Evolutionary conservation across 2,329 filamentous ascomycete genomes (phyloP), one percentile per base, ranked within the genome.

Genomic region (Stachybotrys chlorohalonatus): DNA sequence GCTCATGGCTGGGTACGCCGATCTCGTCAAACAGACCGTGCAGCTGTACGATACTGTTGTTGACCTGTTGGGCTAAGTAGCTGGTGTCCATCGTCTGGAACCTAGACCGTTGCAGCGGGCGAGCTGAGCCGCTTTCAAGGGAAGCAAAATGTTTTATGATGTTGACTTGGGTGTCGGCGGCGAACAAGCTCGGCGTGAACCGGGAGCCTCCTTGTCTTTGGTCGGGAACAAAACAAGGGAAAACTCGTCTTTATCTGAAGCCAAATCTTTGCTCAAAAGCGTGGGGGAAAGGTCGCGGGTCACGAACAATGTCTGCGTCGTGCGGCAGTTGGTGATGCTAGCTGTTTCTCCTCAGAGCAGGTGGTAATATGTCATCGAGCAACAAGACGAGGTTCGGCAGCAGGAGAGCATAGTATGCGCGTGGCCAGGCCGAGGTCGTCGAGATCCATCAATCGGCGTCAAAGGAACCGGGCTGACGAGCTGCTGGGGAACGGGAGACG

Each of bases 21-120:
- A 99, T 99, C 69, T 99, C 93, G 70, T 99, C 94, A 67, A 96
- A 99, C 55, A 97, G 82, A 60, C 88, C 89, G 73, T 97, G 93
- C 57, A 99, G 82, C 73, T 96, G 91, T 71, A 84, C 84, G 69
- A 97, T 91, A 68, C 96, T 96, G 65, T 83, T 90, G 62, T 90
- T 94, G 74, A 99, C 90, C 82, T 97, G 94, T 71, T 95, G 90
- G 64, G 90, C 89, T 68, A 97, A 80, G 72, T 95, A 95, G 70
- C 89, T 90, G 56, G 92, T 90, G 74, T 96, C 92, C 85, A 96
- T 95, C 13, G 64, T 47, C 36, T 9, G 36, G 36, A 13, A 24
- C 24, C 24, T 24, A 24, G 24, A 24, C 24, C 24, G 2, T 24
- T 24, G 24, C 24, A 4, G 24, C 24, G 24, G 24, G 24, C 24